These are phyloP conservation scores for Podospora anserina DNA, from an alignment of 495 filamentous ascomycete species.

Conservation along the genomic window DNA sequence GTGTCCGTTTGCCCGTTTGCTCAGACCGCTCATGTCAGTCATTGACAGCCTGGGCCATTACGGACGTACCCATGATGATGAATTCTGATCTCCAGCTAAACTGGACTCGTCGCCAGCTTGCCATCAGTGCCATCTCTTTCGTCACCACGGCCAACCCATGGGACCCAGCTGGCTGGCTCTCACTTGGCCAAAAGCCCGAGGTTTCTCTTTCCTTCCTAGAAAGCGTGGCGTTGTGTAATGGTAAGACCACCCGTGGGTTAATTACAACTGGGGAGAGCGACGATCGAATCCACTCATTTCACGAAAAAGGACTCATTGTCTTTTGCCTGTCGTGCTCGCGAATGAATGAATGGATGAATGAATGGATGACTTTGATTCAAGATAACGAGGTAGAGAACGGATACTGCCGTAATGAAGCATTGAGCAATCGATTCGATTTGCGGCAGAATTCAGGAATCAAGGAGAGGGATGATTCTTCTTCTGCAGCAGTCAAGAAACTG, in stretches of 20 bases:
- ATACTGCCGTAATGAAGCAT: neutral
- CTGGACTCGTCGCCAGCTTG: neutral
- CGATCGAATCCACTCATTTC: constrained; percentile 7
- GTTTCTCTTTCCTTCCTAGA: constrained; percentile 5
- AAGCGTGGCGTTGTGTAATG: constrained; percentile 6
- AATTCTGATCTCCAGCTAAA: neutral
- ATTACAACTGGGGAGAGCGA: neutral
- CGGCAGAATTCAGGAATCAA: constrained; percentile 1
- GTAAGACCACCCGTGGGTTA: constrained; percentile 4
- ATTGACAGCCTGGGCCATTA: neutral
- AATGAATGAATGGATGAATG: neutral
- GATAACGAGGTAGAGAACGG: neutral
- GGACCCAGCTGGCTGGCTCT: constrained; percentile 4
- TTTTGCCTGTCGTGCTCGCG: neutral
- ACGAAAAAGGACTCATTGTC: neutral
- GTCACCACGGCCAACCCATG: neutral
- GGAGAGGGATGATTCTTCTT: neutral
- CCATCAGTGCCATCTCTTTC: neutral
- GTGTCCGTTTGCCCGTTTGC: neutral
- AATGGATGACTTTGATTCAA: neutral
- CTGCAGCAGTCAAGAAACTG: neutral
- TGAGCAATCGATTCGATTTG: neutral
- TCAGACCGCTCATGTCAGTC: constrained; percentile 3
- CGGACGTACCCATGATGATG: neutral
- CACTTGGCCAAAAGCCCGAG: constrained; percentile 3